Evolutionary conservation across 2,329 filamentous ascomycete genomes (phyloP), one percentile per base, ranked within the genome.

Genomic region (Apiospora koreana): DNA sequence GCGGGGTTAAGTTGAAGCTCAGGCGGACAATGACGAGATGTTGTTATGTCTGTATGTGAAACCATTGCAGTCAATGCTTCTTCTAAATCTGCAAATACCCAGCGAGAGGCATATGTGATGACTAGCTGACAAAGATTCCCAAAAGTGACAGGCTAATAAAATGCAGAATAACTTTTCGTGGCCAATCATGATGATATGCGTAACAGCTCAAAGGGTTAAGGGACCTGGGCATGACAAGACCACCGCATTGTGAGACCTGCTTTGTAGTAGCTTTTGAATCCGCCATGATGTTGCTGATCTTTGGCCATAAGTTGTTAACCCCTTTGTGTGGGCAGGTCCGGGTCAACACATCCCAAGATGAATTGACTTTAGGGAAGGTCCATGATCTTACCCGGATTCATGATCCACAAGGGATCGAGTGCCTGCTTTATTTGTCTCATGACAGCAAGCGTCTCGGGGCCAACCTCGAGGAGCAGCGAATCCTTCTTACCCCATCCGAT

Each of bases 381-480:
- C 81, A 97, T 94, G 73, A 97, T 95, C 84, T 97, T 97, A 1
- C 94, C 94, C 0, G 94, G 94, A 75, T 97, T 97, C 88, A 97
- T 89, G 70, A 97, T 89, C 93, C 94, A 97, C 67, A 91, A 82
- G 0, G 94, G 94, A 83, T 97, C 94, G 65, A 97, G 83, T 12
- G 94, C 89, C n/a, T 84, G 81, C 82, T 97, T 97, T 79, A 97
- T 90, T 72, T 88, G 90, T 77, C 89, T 91, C 94, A 97, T 97
- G 28, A 97, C 91, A 23, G 88, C 91, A 71, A 97, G 86, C 0
- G 94, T 97, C 70, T 94, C 93, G 2, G 88, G 82, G 0, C 94
- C 94, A 23, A 97, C 88, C 80, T 97, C 94, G 79, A 91, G 90
- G 41, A 94, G 81, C 65, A 97, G 84, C 10, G 90, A 93, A 70